Conservation (phyloP, 768 basidiomycete species). For the Symmetrospora coprosmae region DNA sequence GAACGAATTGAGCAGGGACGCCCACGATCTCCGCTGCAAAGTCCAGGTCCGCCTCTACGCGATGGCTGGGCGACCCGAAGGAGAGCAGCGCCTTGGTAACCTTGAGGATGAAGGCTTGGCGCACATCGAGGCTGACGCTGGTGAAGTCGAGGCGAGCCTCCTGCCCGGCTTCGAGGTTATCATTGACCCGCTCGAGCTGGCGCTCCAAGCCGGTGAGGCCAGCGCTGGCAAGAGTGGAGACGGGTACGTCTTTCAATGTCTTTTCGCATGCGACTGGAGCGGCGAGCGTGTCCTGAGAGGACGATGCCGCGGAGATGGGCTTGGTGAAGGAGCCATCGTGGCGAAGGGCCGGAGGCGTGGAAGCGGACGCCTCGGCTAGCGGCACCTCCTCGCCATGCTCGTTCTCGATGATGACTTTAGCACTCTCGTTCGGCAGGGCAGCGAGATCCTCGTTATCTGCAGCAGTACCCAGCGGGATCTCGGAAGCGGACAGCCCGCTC, state of each 20-base stretch:
- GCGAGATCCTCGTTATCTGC: not conserved
- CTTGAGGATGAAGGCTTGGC: slow-evolving; percentile 70
- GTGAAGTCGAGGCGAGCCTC: not conserved
- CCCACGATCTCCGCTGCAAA: slow-evolving; percentile 75
- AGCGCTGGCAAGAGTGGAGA: no score
- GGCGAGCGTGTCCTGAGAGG: not conserved
- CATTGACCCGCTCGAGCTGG: not conserved
- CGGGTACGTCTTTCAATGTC: no score
- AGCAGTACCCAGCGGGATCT: not conserved
- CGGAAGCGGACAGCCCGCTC: not conserved
- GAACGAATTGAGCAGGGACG: slow-evolving; percentile 76
- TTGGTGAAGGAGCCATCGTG: not conserved
- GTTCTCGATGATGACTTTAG: not conserved
- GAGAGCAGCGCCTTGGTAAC: slow-evolving; percentile 73
- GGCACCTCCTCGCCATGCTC: not conserved
- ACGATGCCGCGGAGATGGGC: not conserved
- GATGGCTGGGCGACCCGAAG: slow-evolving; percentile 80
- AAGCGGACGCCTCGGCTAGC: not conserved
- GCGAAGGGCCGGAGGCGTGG: not conserved
- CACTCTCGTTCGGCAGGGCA: not conserved
- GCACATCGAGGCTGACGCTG: slow-evolving; percentile 25
- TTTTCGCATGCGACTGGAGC: not conserved
- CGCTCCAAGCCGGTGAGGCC: not conserved
- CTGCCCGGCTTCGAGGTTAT: not conserved
- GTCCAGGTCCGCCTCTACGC: slow-evolving; percentile 76